Conservation (phyloP, 495 filamentous ascomycete genomes). For the Penicillium pancosmium region DNA sequence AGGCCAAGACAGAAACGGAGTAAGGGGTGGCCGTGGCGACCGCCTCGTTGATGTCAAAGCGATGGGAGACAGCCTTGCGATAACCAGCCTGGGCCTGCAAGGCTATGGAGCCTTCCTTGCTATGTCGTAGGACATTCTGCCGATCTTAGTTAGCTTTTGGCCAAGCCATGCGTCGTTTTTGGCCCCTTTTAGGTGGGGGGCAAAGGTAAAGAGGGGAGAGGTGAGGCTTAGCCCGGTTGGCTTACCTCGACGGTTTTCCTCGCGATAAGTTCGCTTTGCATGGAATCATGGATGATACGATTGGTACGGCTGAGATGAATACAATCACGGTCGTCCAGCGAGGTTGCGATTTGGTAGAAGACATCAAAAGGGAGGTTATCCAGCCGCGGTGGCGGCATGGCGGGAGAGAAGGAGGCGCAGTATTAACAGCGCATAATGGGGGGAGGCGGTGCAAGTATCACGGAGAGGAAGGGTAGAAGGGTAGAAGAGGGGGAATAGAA, state of each 20-base stretch:
- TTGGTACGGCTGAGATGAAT: slow-evolving; percentile 53
- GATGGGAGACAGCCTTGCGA: slow-evolving; percentile 57
- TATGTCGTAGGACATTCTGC: slow-evolving; percentile 58
- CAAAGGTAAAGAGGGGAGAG: slow-evolving; percentile 9
- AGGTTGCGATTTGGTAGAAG: slow-evolving; percentile 56
- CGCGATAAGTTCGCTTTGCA: slow-evolving; percentile 64
- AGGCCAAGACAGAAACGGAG: slow-evolving; percentile 59
- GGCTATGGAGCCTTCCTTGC: slow-evolving; percentile 60
- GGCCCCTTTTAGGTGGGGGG: slow-evolving; percentile 1
- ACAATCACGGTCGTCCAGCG: slow-evolving; percentile 46
- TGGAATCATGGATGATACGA: slow-evolving; percentile 52
- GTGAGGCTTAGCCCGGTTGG: neutral
- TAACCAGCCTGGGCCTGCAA: slow-evolving; percentile 46
- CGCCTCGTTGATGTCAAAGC: slow-evolving; percentile 64
- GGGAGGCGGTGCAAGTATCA: neutral
- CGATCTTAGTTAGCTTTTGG: neutral
- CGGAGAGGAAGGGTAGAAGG: neutral
- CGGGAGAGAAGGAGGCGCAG: neutral
- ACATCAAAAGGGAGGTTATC: slow-evolving; percentile 65
- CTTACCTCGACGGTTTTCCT: slow-evolving; percentile 61
- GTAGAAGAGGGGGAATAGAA: neutral
- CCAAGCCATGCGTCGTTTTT: neutral
- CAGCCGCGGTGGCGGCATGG: slow-evolving; percentile 28
- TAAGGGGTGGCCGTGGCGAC: slow-evolving; percentile 65
- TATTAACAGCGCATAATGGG: neutral